Evolutionary conservation across 805 yeast species (phyloP).

Genomic region (Myxozyma melibiosi): DNA sequence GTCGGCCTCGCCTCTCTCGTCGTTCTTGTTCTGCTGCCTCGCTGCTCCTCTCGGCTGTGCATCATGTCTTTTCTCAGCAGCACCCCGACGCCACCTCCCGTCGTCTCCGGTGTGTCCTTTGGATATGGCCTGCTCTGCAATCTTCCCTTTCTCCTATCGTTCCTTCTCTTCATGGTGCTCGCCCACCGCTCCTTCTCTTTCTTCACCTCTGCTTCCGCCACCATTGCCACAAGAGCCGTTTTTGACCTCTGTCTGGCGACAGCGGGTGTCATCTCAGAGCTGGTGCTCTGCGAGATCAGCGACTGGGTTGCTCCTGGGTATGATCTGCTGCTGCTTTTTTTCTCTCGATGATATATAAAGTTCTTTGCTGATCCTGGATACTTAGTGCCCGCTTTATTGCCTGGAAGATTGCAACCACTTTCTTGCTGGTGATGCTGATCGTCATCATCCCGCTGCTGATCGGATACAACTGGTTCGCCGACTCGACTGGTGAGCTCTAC

Average conservation of each 20-base stretch:
- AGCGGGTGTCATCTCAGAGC: slow-evolving; percentile 41
- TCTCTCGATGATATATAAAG: not conserved
- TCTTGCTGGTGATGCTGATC: slow-evolving; percentile 37
- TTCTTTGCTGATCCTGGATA: not conserved
- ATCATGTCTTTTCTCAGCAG: slow-evolving; percentile 2
- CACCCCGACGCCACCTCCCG: not conserved
- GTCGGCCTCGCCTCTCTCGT: not conserved
- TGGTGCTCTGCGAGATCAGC: slow-evolving; percentile 46
- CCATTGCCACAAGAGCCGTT: slow-evolving; percentile 24
- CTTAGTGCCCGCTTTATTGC: slow-evolving; percentile 32
- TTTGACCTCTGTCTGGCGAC: slow-evolving; percentile 32
- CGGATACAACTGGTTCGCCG: slow-evolving; percentile 32
- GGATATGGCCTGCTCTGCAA: slow-evolving; percentile 22
- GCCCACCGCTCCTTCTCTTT: slow-evolving; percentile 31
- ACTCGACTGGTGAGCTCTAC: slow-evolving; percentile 32
- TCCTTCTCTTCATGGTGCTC: slow-evolving; percentile 22
- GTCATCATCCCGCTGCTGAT: slow-evolving; percentile 41
- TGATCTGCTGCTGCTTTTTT: slow-evolving; percentile 9
- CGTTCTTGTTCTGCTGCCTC: not conserved
- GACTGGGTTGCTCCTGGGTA: slow-evolving; percentile 37
- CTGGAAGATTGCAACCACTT: slow-evolving; percentile 38
- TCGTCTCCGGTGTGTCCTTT: slow-evolving; percentile 19
- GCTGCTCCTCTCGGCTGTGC: not conserved
- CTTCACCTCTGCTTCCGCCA: slow-evolving; percentile 29
- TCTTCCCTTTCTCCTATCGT: slow-evolving; percentile 28